Evolutionary conservation across 2,329 filamentous ascomycete species (phyloP), one percentile per base, ranked within the genome.

Genomic region (Sphaerulina musiva): DNA sequence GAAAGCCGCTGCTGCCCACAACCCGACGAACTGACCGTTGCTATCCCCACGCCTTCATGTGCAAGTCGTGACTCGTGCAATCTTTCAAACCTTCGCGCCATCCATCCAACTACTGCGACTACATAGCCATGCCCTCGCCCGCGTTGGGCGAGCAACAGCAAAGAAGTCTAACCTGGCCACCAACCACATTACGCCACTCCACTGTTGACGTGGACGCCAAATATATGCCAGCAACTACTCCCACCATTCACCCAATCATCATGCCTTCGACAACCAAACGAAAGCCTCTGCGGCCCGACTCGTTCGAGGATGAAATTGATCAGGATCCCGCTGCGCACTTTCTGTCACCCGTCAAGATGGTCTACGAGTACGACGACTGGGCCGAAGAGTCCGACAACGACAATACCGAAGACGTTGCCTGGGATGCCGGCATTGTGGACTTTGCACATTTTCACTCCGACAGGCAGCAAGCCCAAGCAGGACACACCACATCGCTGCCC

Each of bases 401-500:
- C 36, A 58, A 53, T n/a, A 60, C 62, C 3, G 61, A 63, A 2
- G 60, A 65, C 17, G 49, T 68, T 48, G 64, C 64, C 39, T 68
- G 66, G 66, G 53, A 66, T 51, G 66, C 66, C 14, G 67, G 64
- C 48, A 68, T 68, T 42, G 68, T 61, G 38, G 67, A 69, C 57
- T 69, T 68, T 44, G 63, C 65, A 7, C 64, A 68, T 41, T 69
- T 68, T 60, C 55, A 63, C 54, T 41, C 56, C 40, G 66, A 69
- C 47, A 46, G 61, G 44, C 61, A 61, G 7, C 57, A 51, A 38
- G 65, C 65, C 3, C 56, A 66, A 55, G 59, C 62, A 53, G 54
- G 45, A n/a, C 48, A 62, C 9, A 44, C 60, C 38, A 46, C 59
- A 3, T 53, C 67, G 4, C 56, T 29, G 26, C 26, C 26, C 26